These are phyloP conservation scores for Rubia occidens DNA, from an alignment of 305 asterid genomes.

Conservation along the genomic window DNA sequence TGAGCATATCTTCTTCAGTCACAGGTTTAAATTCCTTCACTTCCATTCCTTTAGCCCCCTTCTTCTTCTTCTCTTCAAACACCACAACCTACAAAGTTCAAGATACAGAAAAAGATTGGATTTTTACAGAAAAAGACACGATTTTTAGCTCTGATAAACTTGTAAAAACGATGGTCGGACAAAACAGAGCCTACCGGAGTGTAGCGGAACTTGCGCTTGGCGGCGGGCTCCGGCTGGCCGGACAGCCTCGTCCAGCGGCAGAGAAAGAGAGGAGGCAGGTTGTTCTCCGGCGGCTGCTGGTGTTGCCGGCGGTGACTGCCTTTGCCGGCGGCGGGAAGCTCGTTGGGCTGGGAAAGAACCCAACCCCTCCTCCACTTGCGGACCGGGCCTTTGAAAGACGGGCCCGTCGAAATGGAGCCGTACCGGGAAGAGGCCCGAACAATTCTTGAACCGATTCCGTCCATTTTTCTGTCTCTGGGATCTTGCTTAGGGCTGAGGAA, in stretches of 20 bases:
- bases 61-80: constrained; percentile 39
- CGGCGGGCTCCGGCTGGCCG: constrained; percentile 27
- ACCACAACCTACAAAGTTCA: constrained; percentile 42
- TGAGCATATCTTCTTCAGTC: constrained; percentile 18
- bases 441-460: constrained; percentile 48
- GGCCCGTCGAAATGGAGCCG: constrained; percentile 31
- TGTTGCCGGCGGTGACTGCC: constrained; percentile 13
- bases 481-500: background rate
- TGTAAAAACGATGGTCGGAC: background rate
- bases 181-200: constrained; percentile 36
- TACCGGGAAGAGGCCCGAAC: constrained; percentile 61
- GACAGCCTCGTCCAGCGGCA: constrained; percentile 63
- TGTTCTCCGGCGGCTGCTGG: constrained; percentile 18
- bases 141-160: background rate
- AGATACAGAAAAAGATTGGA: background rate
- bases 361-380: constrained; percentile 83
- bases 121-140: background rate
- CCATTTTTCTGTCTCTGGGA: constrained; percentile 27
- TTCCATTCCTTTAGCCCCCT: constrained; percentile 17
- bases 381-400: constrained; percentile 67
- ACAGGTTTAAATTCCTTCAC: constrained; percentile 20
- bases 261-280: constrained; percentile 42
- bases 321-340: constrained; percentile 15
- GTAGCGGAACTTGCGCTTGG: constrained; percentile 64
- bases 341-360: constrained; percentile 41